These are phyloP conservation scores for Phytophthora macrochlamydospora DNA, from an alignment of 352 stramenopile species.

Conservation along the genomic window DNA sequence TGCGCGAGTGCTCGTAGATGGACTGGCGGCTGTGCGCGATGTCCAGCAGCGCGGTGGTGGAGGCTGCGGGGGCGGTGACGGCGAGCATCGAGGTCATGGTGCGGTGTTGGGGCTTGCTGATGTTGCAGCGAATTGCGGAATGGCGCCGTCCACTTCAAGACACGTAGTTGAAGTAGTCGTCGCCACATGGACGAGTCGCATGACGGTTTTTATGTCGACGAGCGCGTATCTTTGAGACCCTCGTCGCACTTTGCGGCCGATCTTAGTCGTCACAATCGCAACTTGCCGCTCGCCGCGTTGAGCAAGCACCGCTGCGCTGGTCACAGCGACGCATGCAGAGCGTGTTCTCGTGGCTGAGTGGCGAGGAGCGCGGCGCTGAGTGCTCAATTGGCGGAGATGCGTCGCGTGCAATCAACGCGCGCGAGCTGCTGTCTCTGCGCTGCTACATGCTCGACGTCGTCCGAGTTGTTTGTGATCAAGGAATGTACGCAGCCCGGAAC, in stretches of 20 bases:
- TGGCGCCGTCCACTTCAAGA: neutral
- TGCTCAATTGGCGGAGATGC: neutral
- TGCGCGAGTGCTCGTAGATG: slow-evolving; percentile 49
- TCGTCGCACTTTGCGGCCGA: neutral
- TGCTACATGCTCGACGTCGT: neutral
- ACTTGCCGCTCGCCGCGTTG: neutral
- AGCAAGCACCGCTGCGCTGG: neutral
- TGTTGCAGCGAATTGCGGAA: neutral
- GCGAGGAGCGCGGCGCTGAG: neutral
- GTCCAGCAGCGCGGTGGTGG: slow-evolving; percentile 6
- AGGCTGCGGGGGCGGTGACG: neutral
- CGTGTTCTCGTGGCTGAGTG: neutral
- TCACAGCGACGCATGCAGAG: neutral
- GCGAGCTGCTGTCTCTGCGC: neutral
- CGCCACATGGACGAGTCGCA: neutral
- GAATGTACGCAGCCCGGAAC: too few relatives aligned
- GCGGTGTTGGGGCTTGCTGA: neutral
- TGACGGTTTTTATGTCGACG: slow-evolving; percentile 1
- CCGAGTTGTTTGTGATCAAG: too few relatives aligned
- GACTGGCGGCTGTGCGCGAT: slow-evolving; percentile 19
- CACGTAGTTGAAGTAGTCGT: neutral
- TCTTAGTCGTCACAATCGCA: neutral
- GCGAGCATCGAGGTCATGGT: neutral
- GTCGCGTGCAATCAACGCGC: neutral
- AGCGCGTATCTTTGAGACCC: neutral